Conservation (phyloP, 306 rosid species). For the Casuarina cunninghamiana region DNA sequence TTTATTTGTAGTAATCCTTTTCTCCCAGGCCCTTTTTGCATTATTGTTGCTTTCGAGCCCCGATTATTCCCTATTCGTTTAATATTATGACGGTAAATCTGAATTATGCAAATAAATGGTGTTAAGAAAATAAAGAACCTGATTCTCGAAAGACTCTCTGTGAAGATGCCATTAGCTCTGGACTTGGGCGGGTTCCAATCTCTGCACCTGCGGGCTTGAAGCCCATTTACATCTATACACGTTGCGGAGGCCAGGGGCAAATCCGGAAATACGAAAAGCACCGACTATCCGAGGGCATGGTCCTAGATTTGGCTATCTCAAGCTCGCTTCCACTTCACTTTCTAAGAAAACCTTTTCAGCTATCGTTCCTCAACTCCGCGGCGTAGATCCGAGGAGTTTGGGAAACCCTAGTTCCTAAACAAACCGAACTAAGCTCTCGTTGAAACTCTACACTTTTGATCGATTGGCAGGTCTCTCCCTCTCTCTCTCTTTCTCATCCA, state of each 20-base stretch:
- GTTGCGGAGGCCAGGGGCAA: constrained; percentile 16
- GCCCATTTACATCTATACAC: background rate
- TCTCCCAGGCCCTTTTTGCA: too few species aligned
- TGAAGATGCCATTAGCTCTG: background rate
- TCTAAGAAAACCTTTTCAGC: constrained; percentile 14
- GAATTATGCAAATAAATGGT: too few species aligned
- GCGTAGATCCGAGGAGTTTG: constrained; percentile 81
- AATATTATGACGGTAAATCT: too few species aligned
- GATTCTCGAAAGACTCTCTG: background rate
- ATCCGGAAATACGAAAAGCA: constrained; percentile 21
- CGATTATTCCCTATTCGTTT: too few species aligned
- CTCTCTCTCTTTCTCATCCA: constrained; percentile 5
- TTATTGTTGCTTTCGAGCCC: too few species aligned
- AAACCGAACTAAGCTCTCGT: constrained; percentile 10
- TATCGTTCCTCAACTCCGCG: constrained; percentile 55
- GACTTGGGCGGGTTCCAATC: background rate
- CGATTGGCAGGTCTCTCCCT: constrained; percentile 24
- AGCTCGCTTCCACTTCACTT: constrained; percentile 14
- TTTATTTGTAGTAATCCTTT: too few species aligned
- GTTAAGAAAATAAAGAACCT: too few species aligned
- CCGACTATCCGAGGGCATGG: background rate
- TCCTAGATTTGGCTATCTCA: constrained; percentile 11
- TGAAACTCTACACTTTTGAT: constrained; percentile 7
- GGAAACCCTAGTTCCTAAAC: constrained; percentile 48
- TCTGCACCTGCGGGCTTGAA: background rate